Evolutionary conservation across 2,329 filamentous ascomycete genomes (phyloP).

Genomic region (Periconia sp.): DNA sequence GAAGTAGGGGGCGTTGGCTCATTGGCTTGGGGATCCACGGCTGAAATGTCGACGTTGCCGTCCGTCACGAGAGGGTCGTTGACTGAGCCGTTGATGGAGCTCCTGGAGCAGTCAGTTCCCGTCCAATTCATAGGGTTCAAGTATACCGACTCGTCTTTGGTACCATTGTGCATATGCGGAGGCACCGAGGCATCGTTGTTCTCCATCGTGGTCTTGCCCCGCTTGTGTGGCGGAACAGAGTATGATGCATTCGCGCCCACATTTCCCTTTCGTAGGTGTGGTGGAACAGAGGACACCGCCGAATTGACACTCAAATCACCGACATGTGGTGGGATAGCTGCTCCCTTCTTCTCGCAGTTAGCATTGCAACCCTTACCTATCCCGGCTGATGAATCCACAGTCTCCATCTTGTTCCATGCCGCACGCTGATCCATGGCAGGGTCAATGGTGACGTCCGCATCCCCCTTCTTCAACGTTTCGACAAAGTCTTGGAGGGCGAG

Average conservation of each 20-base stretch:
- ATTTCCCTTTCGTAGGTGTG: too few species aligned
- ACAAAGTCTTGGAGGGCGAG: conserved; percentile 25
- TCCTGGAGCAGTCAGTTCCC: conserved; percentile 3
- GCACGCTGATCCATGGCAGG: conserved; percentile 20
- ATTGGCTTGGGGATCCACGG: conserved; percentile 4
- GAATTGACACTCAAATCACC: conserved; percentile 1
- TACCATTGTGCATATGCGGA: conserved; percentile 20
- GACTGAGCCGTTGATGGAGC: neutral
- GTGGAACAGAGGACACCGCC: conserved; percentile 10
- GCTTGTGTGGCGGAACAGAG: conserved; percentile 11
- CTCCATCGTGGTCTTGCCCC: neutral
- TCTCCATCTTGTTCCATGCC: conserved; percentile 18
- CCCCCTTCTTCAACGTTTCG: conserved; percentile 24
- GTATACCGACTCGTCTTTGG: conserved; percentile 9
- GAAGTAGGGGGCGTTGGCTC: conserved; percentile 18
- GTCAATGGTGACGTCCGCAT: conserved; percentile 23
- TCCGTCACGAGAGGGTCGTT: conserved; percentile 23
- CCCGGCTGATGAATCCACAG: too few species aligned
- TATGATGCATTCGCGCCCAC: conserved; percentile 5
- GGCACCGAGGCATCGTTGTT: conserved; percentile 15
- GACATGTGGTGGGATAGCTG: conserved; percentile 12
- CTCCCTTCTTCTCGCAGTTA: conserved; percentile 8
- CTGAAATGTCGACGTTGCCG: conserved; percentile 23
- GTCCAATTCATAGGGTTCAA: conserved; percentile 1
- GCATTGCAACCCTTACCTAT: conserved; percentile 14